A percentile compares a stretch with the other conserved stretches of the same genome.
These are phyloP conservation scores for Paramecium sexaurelia DNA, from an alignment of 73 alveolate species.

Conservation along the genomic window DNA sequence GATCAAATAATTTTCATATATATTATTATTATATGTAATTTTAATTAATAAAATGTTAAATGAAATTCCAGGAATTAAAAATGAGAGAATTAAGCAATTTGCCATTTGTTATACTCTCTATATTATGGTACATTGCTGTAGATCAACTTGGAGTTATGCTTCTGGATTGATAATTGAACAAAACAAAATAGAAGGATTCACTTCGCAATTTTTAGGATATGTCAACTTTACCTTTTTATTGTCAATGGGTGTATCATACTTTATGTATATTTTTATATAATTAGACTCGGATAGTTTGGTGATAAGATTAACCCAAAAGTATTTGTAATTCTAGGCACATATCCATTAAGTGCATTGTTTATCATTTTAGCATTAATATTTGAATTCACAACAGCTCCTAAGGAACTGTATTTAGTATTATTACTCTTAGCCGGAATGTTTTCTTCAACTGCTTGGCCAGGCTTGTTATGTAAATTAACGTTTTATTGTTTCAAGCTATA, in stretches of 20 bases:
- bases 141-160: slow-evolving; percentile 50
- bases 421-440: neutral
- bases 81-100: neutral
- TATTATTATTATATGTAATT: neutral
- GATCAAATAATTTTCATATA: neutral
- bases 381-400: neutral
- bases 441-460: slow-evolving; percentile 56
- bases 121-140: slow-evolving; percentile 11
- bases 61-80: neutral
- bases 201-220: slow-evolving; percentile 28
- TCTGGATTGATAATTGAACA: neutral
- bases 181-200: neutral
- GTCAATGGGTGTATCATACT: neutral
- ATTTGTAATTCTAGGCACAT: neutral
- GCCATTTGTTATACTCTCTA: slow-evolving; percentile 26
- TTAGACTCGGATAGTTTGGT: slow-evolving; percentile 38
- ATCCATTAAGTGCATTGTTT: neutral
- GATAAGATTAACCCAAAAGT: slow-evolving; percentile 13
- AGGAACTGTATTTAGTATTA: neutral
- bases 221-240: slow-evolving; percentile 31
- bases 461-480: neutral
- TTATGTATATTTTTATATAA: neutral
- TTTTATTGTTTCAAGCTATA: neutral
- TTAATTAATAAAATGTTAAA: neutral
- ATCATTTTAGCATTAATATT: neutral